phyloP scores from a whole-genome alignment of 2,329 filamentous ascomycete species.

The Alternaria incomplexa region DNA sequence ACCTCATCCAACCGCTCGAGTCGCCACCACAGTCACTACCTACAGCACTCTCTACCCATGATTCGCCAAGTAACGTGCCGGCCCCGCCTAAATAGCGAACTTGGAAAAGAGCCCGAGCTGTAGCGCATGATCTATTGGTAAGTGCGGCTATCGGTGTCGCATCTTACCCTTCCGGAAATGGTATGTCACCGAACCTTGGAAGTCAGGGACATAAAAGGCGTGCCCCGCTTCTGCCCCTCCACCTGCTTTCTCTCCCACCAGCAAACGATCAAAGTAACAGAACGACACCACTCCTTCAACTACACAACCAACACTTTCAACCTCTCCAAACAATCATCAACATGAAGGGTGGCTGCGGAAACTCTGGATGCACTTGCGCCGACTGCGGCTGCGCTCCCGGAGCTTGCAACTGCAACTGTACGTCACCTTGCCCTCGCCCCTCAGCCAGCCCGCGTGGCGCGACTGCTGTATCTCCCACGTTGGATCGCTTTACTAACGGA shows the following conservation, averaged over 20 bases:
- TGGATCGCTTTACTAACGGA: background rate
- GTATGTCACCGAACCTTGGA: slow-evolving; percentile 13
- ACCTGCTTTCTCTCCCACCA: slow-evolving; percentile 6
- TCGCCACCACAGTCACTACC: slow-evolving; percentile 14
- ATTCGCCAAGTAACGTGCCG: slow-evolving; percentile 5
- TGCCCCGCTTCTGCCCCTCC: slow-evolving; percentile 21
- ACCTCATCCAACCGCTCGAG: slow-evolving; percentile 5
- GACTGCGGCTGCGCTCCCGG: slow-evolving; percentile 42
- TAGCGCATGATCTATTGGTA: slow-evolving; percentile 4
- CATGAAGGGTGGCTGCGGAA: slow-evolving; percentile 45
- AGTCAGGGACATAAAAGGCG: slow-evolving; percentile 18
- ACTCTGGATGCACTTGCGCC: slow-evolving; percentile 43
- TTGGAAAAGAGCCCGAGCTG: background rate
- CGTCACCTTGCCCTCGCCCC: background rate
- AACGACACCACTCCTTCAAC: slow-evolving; percentile 5
- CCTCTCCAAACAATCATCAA: slow-evolving; percentile 21
- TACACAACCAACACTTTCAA: slow-evolving; percentile 9
- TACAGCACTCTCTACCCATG: background rate
- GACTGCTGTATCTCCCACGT: background rate
- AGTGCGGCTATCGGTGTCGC: slow-evolving; percentile 27
- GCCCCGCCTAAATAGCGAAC: slow-evolving; percentile 12
- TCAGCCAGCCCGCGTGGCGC: background rate
- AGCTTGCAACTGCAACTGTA: slow-evolving; percentile 39
- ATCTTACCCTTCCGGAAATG: slow-evolving; percentile 13
- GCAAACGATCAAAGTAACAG: slow-evolving; percentile 14